Evolutionary conservation across 208 protist species (phyloP).

Genomic region (Leishmania major): DNA sequence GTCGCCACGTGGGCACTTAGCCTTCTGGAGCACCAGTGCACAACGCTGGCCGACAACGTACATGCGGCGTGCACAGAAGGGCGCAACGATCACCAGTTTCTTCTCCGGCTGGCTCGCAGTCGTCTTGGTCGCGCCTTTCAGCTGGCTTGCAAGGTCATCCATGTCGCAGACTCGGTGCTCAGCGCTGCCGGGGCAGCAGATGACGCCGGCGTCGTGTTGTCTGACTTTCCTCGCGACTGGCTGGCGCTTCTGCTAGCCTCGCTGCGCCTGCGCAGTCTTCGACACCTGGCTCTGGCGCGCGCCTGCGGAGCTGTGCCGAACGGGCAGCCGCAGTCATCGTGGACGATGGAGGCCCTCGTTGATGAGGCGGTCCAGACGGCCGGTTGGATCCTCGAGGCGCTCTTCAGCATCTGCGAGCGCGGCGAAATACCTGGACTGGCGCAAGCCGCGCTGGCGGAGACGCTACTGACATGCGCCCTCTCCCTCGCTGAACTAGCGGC

Average conservation of each 20-base stretch:
- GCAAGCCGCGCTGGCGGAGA: neutral
- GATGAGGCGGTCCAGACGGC: slow-evolving; percentile 15
- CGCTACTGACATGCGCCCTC: slow-evolving; percentile 26
- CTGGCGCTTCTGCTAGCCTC: slow-evolving; percentile 19
- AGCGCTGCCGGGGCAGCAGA: neutral
- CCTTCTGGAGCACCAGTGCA: slow-evolving; percentile 37
- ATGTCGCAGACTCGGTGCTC: slow-evolving; percentile 24
- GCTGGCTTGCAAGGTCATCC: slow-evolving; percentile 18
- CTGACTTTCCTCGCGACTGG: slow-evolving; percentile 9
- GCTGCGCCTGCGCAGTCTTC: slow-evolving; percentile 35
- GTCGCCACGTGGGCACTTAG: slow-evolving; percentile 39
- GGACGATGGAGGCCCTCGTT: slow-evolving; percentile 4
- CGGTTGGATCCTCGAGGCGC: slow-evolving; percentile 14
- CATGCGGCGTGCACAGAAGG: neutral
- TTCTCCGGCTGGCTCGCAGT: neutral
- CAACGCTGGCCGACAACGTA: slow-evolving; percentile 14
- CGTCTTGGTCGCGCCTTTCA: neutral
- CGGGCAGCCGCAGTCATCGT: neutral
- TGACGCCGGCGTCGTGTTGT: neutral
- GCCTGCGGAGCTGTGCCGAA: neutral
- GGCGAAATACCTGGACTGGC: slow-evolving; percentile 6
- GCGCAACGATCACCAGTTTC: neutral
- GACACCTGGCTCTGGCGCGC: slow-evolving; percentile 28
- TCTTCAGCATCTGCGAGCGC: slow-evolving; percentile 8
- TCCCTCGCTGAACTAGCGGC: slow-evolving; percentile 26